phyloP scores from a whole-genome alignment of 2,329 filamentous ascomycete species.

The Karstenula rhodostoma region DNA sequence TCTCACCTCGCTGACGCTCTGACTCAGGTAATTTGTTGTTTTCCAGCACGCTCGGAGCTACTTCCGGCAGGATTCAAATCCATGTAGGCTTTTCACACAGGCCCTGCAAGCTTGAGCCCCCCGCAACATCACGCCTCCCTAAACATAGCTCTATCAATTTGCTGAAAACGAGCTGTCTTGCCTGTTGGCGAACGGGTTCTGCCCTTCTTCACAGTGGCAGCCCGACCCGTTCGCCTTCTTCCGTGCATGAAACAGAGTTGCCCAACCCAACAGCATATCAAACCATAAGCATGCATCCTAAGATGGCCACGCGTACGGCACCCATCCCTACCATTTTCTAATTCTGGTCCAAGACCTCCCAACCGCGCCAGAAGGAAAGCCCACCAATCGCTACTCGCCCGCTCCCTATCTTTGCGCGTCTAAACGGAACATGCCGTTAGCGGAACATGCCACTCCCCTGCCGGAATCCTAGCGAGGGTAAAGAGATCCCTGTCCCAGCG shows the following conservation, averaged over 20 bases:
- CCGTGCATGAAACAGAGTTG: slow-evolving; percentile 5
- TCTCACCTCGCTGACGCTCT: neutral
- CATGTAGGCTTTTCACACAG: neutral
- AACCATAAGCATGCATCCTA: neutral
- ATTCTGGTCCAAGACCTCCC: neutral
- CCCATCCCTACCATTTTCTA: neutral
- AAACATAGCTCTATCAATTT: slow-evolving; percentile 6
- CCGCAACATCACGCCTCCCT: neutral
- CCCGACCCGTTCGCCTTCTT: neutral
- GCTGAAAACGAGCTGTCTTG: neutral
- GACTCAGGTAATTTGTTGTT: neutral
- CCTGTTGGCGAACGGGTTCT: neutral
- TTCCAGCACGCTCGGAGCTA: neutral
- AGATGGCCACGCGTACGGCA: slow-evolving; percentile 1
- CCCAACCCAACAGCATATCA: neutral
- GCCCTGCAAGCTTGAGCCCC: neutral
- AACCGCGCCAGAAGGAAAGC: neutral
- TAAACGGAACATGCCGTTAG: slow-evolving; percentile 4
- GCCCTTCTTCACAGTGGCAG: neutral
- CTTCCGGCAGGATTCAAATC: slow-evolving; percentile 7
- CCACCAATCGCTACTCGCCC: slow-evolving; percentile 5
- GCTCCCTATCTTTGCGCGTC: slow-evolving; percentile 9
- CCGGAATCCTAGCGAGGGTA: neutral
- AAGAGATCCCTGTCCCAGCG: neutral
- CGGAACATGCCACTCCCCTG: slow-evolving; percentile 5